phyloP scores from a whole-genome alignment of 163 green algal genomes.

The Dunaliella salina region DNA sequence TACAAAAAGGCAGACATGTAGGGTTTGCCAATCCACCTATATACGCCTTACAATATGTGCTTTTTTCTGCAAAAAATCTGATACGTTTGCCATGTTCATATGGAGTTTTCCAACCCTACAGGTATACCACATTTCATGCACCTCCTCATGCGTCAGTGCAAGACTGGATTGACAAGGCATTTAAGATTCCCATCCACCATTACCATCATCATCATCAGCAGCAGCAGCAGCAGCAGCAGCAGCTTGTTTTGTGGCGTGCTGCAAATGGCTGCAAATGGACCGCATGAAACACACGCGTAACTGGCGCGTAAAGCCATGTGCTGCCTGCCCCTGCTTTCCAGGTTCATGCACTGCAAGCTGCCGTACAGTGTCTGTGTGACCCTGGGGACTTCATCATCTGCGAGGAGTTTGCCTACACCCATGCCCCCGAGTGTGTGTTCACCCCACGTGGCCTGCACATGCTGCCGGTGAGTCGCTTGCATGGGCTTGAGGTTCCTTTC shows the following conservation, averaged over 20 bases:
- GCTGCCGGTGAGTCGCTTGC: conserved; percentile 26
- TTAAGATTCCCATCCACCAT: background rate
- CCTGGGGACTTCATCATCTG: conserved; percentile 54
- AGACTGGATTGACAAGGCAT: too few species aligned
- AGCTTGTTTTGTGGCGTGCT: too few species aligned
- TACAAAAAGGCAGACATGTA: too few species aligned
- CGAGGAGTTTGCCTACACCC: conserved; percentile 72
- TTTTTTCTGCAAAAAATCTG: too few species aligned
- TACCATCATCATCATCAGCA: background rate
- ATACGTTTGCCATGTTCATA: too few species aligned
- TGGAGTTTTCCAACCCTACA: background rate
- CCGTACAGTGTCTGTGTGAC: conserved; percentile 4
- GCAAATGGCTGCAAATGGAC: background rate
- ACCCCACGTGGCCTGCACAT: conserved; percentile 42
- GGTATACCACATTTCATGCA: too few species aligned
- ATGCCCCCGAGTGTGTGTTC: conserved; percentile 58
- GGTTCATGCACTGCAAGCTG: conserved; percentile 9
- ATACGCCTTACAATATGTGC: too few species aligned
- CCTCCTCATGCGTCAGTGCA: too few species aligned
- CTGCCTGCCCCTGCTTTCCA: background rate
- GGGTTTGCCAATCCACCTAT: too few species aligned
- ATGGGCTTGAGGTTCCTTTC: too few species aligned
- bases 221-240: background rate
- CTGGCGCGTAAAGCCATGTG: background rate
- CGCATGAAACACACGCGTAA: background rate